Percentiles rank a stretch among this genome's conserved stretches.
These are phyloP conservation scores for Prinsepia uniflora DNA, from an alignment of 306 rosid species.

Conservation along the genomic window DNA sequence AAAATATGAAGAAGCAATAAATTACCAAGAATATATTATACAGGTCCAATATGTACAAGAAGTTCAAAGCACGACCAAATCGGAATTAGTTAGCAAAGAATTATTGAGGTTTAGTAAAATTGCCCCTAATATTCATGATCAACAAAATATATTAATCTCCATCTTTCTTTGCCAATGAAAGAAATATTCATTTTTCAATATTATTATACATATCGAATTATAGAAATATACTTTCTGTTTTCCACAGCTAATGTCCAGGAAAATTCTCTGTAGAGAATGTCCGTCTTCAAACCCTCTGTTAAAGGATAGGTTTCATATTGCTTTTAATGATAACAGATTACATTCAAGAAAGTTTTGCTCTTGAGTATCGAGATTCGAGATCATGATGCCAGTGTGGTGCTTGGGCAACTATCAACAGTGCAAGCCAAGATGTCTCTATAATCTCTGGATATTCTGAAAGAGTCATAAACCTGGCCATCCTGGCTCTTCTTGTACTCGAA, in stretches of 20 bases:
- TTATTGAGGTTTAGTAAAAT: too few relatives aligned
- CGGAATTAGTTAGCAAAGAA: not conserved
- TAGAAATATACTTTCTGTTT: too few relatives aligned
- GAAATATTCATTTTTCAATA: too few relatives aligned
- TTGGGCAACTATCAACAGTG: slow-evolving; percentile 57
- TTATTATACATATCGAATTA: too few relatives aligned
- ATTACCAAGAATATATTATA: not conserved
- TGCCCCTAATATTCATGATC: not conserved
- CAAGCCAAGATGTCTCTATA: slow-evolving; percentile 81
- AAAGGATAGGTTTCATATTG: too few relatives aligned
- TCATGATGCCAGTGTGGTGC: slow-evolving; percentile 67
- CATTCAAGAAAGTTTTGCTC: not conserved
- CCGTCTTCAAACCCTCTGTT: too few relatives aligned
- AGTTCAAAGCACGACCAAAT: not conserved
- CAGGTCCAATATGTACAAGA: not conserved
- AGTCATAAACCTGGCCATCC: slow-evolving; percentile 72
- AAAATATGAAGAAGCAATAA: not conserved
- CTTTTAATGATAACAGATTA: too few relatives aligned
- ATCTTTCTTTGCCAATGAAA: too few relatives aligned
- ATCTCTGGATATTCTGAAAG: slow-evolving; percentile 66
- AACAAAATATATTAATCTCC: too few relatives aligned
- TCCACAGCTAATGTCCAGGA: too few relatives aligned
- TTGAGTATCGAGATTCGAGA: not conserved
- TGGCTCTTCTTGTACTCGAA: slow-evolving; percentile 93
- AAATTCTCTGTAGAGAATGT: too few relatives aligned